A percentile compares a stretch with the other conserved stretches of the same genome.
phyloP scores from a whole-genome alignment of 106 monocot genomes.

The Dactylorhiza incarnata region DNA sequence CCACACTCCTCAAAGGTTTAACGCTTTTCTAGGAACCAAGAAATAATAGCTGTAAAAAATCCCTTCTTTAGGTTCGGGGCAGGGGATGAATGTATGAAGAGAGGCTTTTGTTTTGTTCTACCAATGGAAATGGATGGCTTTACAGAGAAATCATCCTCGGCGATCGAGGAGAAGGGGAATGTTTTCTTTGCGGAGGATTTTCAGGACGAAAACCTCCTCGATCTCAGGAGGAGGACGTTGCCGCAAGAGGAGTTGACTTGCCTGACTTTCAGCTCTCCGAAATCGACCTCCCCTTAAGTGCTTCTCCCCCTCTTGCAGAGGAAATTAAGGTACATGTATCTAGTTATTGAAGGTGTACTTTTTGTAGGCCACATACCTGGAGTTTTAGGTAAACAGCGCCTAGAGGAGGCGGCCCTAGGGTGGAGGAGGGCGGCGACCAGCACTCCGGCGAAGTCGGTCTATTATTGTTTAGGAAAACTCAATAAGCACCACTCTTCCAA shows the following conservation, averaged over 20 bases:
- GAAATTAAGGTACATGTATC: background rate
- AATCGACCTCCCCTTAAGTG: conserved; percentile 40
- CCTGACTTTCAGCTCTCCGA: conserved; percentile 21
- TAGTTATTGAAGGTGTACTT: background rate
- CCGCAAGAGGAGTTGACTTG: background rate
- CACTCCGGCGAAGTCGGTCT: no score
- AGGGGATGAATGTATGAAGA: background rate
- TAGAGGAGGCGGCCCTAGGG: no score
- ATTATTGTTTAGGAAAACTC: no score
- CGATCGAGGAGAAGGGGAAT: background rate
- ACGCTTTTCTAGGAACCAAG: background rate
- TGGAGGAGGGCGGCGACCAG: no score
- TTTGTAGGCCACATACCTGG: conserved; percentile 40
- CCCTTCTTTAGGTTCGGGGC: no score
- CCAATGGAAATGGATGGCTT: background rate
- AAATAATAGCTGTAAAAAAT: background rate
- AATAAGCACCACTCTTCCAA: no score
- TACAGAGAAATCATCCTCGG: background rate
- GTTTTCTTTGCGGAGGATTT: conserved; percentile 28
- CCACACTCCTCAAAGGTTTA: conserved; percentile 17
- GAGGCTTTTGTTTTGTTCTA: background rate
- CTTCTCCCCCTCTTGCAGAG: background rate
- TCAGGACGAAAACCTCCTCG: conserved; percentile 52
- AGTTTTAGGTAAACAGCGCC: conserved; percentile 16
- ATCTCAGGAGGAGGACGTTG: conserved; percentile 24